A percentile compares a stretch with the other conserved stretches of the same genome.
These are phyloP conservation scores for Diaporthe sp. DNA, from an alignment of 2,329 filamentous ascomycete genomes.

Conservation along the genomic window DNA sequence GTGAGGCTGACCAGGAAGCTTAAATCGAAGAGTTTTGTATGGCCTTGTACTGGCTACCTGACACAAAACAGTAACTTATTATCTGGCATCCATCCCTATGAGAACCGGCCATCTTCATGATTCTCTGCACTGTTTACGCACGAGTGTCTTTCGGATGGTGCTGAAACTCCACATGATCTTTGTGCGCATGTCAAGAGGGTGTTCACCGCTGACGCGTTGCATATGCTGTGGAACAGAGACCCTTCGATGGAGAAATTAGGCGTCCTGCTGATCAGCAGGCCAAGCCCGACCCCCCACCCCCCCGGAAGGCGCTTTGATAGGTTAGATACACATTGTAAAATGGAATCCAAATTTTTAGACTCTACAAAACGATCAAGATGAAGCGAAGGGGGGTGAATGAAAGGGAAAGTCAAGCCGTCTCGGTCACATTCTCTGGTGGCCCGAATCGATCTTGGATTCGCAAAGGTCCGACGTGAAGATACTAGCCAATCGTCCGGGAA, in stretches of 20 bases:
- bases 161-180: not conserved
- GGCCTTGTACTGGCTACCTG: not conserved
- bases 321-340: not conserved
- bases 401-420: not conserved
- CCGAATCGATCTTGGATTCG: not conserved
- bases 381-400: no score
- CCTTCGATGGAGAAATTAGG: constrained; percentile 4
- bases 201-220: constrained; percentile 15
- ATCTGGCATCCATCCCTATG: not conserved
- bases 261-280: not conserved
- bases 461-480: not conserved
- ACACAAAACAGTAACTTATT: not conserved
- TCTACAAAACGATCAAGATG: not conserved
- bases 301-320: not conserved
- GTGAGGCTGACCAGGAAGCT: not conserved
- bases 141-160: not conserved
- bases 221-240: constrained; percentile 23
- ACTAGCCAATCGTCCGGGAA: not conserved
- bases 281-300: not conserved
- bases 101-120: not conserved
- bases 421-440: not conserved
- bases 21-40: not conserved
- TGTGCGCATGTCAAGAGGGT: not conserved
- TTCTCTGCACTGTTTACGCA: not conserved
- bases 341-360: no score